phyloP scores from a whole-genome alignment of 2,329 filamentous ascomycete species.

The Aspergillus novoparasiticus region DNA sequence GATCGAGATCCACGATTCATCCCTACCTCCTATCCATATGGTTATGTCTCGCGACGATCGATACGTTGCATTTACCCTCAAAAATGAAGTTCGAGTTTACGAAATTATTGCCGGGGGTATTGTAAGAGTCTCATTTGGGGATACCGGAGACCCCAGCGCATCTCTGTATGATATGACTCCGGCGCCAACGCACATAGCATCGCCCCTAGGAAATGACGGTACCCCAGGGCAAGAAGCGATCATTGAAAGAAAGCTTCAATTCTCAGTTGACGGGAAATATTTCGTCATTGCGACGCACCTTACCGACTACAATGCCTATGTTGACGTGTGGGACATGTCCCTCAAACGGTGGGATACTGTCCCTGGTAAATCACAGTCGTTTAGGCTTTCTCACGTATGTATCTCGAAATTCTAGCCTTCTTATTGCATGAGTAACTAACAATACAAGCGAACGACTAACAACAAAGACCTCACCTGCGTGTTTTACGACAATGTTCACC shows the following conservation, averaged over 20 bases:
- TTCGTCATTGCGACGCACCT: slow-evolving; percentile 39
- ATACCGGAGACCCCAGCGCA: background rate
- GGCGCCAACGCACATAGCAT: background rate
- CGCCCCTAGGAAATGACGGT: background rate
- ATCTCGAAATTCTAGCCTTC: background rate
- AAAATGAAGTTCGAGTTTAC: slow-evolving; percentile 24
- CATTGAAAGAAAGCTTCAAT: slow-evolving; percentile 35
- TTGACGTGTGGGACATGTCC: slow-evolving; percentile 26
- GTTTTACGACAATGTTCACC: slow-evolving; percentile 35
- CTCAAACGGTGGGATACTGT: slow-evolving; percentile 21
- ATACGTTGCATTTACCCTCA: slow-evolving; percentile 25
- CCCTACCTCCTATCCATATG: slow-evolving; percentile 20
- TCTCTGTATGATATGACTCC: background rate
- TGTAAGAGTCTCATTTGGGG: slow-evolving; percentile 16
- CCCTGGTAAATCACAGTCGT: slow-evolving; percentile 19
- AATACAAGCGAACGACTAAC: slow-evolving; percentile 32
- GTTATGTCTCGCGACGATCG: slow-evolving; percentile 26
- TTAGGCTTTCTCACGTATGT: slow-evolving; percentile 24
- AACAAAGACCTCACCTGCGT: slow-evolving; percentile 38
- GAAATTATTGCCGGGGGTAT: slow-evolving; percentile 19
- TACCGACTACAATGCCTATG: slow-evolving; percentile 29
- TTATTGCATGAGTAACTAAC: slow-evolving; percentile 9
- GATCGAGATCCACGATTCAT: slow-evolving; percentile 31
- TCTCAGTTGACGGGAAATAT: slow-evolving; percentile 34
- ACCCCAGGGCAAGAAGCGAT: slow-evolving; percentile 24